Conservation (phyloP, 208 protist species). For the Sergeia podlipaevii region DNA sequence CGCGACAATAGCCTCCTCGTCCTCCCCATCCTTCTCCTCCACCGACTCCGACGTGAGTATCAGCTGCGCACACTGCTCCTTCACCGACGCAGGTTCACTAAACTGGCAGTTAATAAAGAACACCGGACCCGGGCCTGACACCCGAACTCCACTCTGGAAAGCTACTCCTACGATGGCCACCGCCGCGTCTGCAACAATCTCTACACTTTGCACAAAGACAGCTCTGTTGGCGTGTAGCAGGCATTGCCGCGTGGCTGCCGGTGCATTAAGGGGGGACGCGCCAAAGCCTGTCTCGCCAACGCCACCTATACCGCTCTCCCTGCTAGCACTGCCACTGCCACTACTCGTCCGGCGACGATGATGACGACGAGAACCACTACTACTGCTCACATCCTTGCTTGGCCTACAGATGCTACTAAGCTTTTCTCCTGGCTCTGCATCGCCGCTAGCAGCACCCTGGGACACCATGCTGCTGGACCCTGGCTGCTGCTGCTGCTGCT, state of each 20-base stretch:
- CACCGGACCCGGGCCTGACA: constrained; percentile 36
- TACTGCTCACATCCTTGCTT: too few relatives aligned
- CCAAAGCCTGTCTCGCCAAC: too few relatives aligned
- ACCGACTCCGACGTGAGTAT: not conserved
- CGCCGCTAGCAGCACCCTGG: too few relatives aligned
- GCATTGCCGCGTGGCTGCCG: not conserved
- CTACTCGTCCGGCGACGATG: too few relatives aligned
- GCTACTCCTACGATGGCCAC: constrained; percentile 39
- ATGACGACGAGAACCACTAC: too few relatives aligned
- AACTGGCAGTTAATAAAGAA: constrained; percentile 61
- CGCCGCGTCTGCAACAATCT: constrained; percentile 35
- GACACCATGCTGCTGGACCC: too few relatives aligned
- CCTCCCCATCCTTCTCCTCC: not conserved
- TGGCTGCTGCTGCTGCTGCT: too few relatives aligned
- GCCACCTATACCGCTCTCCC: too few relatives aligned
- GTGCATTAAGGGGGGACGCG: too few relatives aligned
- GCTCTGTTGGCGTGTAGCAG: not conserved
- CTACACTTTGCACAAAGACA: constrained; percentile 29
- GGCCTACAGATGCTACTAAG: too few relatives aligned
- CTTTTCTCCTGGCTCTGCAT: too few relatives aligned
- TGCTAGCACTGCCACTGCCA: too few relatives aligned
- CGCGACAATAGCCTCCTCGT: not conserved
- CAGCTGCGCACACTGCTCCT: constrained; percentile 16
- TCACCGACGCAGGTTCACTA: constrained; percentile 5
- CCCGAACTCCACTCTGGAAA: constrained; percentile 36